phyloP scores from a whole-genome alignment of 257 asterid genomes.

The Solanum chmielewskii region DNA sequence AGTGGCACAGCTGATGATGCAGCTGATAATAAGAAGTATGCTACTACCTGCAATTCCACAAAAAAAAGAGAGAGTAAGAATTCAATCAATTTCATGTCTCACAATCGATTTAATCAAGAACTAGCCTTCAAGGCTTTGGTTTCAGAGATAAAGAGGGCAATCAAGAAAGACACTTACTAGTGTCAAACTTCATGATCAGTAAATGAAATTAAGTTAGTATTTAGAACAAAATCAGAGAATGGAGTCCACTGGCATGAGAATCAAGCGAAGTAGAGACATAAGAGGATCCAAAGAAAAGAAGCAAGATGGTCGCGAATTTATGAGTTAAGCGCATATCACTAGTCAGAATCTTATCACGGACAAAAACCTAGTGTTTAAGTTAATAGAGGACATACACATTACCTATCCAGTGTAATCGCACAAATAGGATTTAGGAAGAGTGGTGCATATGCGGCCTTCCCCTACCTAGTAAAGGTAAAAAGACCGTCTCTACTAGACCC shows the following conservation, averaged over 20 bases:
- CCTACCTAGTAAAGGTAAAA: background rate
- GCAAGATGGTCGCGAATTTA: background rate
- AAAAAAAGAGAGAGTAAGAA: background rate
- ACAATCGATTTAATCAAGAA: background rate
- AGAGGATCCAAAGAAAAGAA: background rate
- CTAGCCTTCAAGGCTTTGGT: background rate
- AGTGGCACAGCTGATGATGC: slow-evolving; percentile 91
- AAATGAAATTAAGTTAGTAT: background rate
- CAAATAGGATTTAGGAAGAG: background rate
- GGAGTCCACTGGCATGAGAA: background rate
- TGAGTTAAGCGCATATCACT: background rate
- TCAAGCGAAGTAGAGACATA: background rate
- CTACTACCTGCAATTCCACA: slow-evolving; percentile 38
- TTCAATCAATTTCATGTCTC: background rate
- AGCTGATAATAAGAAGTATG: slow-evolving; percentile 74
- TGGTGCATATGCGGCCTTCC: background rate
- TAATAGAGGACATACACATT: no score
- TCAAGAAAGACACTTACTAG: background rate
- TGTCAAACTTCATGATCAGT: background rate
- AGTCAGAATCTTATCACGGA: background rate
- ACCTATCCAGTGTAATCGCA: background rate
- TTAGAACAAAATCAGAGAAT: background rate
- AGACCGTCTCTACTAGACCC: accelerated
- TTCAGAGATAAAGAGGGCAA: background rate
- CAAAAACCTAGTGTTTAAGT: background rate